Percentiles rank a stretch among this genome's conserved stretches.
phyloP scores from a whole-genome alignment of 1,139 yeast species.

The Pichiaceae sp. region DNA sequence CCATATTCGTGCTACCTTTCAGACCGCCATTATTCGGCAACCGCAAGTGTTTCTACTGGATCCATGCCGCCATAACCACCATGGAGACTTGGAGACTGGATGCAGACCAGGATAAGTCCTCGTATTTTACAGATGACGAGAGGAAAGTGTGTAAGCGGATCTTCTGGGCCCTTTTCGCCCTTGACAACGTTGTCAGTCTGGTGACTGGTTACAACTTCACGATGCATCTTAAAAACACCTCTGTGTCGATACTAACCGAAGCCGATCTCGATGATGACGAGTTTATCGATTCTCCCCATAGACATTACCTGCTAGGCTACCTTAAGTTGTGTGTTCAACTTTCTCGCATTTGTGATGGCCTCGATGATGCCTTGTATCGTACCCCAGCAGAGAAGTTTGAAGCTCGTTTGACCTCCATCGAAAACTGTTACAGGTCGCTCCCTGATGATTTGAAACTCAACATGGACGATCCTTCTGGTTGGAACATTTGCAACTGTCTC shows the following conservation, averaged over 20 bases:
- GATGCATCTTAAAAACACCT: no score
- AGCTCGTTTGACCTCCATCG: not conserved
- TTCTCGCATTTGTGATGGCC: not conserved
- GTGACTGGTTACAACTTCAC: not conserved
- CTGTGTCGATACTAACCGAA: slow-evolving; percentile 2
- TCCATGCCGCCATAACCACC: slow-evolving; percentile 14
- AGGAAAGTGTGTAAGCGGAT: slow-evolving; percentile 58
- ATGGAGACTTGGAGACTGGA: slow-evolving; percentile 78
- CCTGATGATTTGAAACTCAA: not conserved
- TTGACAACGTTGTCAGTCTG: slow-evolving; percentile 7
- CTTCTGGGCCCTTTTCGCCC: slow-evolving; percentile 50
- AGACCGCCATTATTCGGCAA: slow-evolving; percentile 8
- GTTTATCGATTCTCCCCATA: slow-evolving; percentile 19
- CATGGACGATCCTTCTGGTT: slow-evolving; percentile 2
- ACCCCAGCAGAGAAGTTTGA: not conserved
- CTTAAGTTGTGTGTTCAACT: not conserved
- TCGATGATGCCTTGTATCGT: not conserved
- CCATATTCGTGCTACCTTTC: slow-evolving; percentile 19
- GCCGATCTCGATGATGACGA: slow-evolving; percentile 4
- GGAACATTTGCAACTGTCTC: slow-evolving; percentile 1
- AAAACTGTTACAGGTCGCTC: not conserved
- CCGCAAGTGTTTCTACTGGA: slow-evolving; percentile 5
- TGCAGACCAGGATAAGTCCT: slow-evolving; percentile 27
- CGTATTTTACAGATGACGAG: slow-evolving; percentile 30
- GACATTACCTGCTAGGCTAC: not conserved